Evolutionary conservation across 2,329 filamentous ascomycete genomes (phyloP), one percentile per base, ranked within the genome.

Genomic region (Diaporthe eres): DNA sequence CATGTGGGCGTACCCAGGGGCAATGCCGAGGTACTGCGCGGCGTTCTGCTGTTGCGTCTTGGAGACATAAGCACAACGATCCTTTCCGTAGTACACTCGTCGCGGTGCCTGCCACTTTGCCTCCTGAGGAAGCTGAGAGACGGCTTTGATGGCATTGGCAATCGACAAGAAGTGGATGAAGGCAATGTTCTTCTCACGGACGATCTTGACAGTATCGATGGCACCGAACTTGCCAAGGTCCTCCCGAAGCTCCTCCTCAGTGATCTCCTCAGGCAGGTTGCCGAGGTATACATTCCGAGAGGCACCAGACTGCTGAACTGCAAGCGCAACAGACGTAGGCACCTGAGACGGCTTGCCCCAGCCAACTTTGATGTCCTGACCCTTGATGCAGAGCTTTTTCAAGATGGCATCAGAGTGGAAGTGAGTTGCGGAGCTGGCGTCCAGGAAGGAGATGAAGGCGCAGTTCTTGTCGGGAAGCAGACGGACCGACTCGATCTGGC

Each of bases 1-100:
- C 84, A 98, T 96, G 84, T 98, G 96, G 28, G 97, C 96, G 82
- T 98, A 98, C 39, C 96, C 96, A 51, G 97, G 97, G 28, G 97
- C 95, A 81, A 99, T 99, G 74, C 97, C 97, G 34, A 99, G 90
- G 84, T 98, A 99, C 85, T 99, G 97, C 47, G 97, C 97, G 10
- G 97, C 97, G 81, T 99, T 99, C 86, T 99, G 97, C 87, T 99
- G 97, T 86, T 99, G 97, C 0, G 97, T 99, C 90, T 99, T 99
- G 76, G 97, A 99, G 71, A 99, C 96, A 81, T 99, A 99, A 25
- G 97, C 97, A 82, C 97, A 99, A 77, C 97, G 92, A 84, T 99
- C 97, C 88, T 99, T 99, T 85, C 97, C 97, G 81, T 99, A 99
- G 90, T 98, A 98, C 15, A 99, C 97, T 72, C 97, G 94, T 79